phyloP scores from a whole-genome alignment of 225 moss, liverwort and hornwort species.

The Takakia lepidozioides region DNA sequence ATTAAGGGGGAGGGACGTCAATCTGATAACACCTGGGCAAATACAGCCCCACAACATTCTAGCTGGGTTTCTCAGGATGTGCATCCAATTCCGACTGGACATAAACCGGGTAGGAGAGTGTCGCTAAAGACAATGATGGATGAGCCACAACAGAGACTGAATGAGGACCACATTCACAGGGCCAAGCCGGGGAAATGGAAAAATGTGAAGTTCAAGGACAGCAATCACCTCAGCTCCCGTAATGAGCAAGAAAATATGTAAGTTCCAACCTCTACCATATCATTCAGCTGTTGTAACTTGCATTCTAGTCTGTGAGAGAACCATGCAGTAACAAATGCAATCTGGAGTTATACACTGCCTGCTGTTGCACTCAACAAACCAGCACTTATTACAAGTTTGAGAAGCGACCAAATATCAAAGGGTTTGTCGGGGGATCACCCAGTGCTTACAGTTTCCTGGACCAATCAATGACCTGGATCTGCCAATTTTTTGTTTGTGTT shows the following conservation, averaged over 20 bases:
- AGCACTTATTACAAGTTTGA: too few relatives aligned
- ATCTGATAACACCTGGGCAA: conserved; percentile 1
- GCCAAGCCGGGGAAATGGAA: conserved; percentile 15
- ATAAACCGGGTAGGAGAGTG: conserved; percentile 15
- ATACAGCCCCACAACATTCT: conserved; percentile 8
- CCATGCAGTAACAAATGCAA: not conserved
- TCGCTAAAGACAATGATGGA: conserved; percentile 30
- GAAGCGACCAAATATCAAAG: not conserved
- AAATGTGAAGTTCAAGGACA: conserved; percentile 29
- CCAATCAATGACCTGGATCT: too few relatives aligned
- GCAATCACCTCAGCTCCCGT: conserved; percentile 15
- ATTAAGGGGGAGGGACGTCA: not conserved
- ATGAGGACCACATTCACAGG: not conserved
- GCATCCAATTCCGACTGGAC: too few relatives aligned
- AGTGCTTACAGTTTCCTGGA: too few relatives aligned
- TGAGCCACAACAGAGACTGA: conserved; percentile 22
- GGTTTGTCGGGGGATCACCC: not conserved
- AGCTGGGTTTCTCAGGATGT: not conserved
- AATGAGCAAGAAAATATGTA: conserved; percentile 36
- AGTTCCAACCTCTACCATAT: conserved; percentile 10
- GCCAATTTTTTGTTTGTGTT: too few relatives aligned
- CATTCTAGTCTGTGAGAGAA: not conserved
- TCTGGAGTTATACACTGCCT: not conserved
- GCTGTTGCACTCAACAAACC: not conserved
- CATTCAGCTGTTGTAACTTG: too few relatives aligned